Base-by-base conservation (phyloP, 176 grass and related monocot genomes). In the Stipa capillata region DNA sequence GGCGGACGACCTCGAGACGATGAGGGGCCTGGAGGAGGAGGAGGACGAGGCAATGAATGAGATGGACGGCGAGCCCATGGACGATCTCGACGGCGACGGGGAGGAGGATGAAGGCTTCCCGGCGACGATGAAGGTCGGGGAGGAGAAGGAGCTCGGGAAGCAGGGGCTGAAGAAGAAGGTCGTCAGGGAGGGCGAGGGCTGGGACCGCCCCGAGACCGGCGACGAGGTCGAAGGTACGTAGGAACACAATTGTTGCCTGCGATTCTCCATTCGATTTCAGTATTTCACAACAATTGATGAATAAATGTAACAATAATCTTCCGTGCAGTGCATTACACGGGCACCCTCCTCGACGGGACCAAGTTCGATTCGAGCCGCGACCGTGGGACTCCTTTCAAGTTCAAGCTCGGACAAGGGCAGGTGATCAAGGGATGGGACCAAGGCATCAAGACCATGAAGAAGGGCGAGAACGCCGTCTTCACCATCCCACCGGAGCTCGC, bases 351-450 rank as follows among this genome's bases (percentile, higher is more conserved):
- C 23, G 94, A 97, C 28, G 94, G 89, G 2, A 94, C 89, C 6
- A 97, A 97, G 71, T 94, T 97, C 15, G 94, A 97, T 33, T 97
- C 94, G 0, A 97, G 94, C 80, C 88, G 94, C n/a, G 94, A 97
- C 82, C 84, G 94, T 0, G 89, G 76, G 41, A 84, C 84, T n/a
- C 89, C 91, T 13, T 97, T 97, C 89, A 97, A 88, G 54, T 97
- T 97, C 85, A 94, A 89, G 79, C 89, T 97, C 49, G 94, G 89
- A 0, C 94, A 94, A 84, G 94, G 92, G 0, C 68, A 98, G 86
- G 96, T 98, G 25, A 98, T 98, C 37, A 94, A 94, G 74, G 96
- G 96, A 73, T 98, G 92, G 92, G 96, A 98, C 79, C 70, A 81
- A 78, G 96, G 92, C 11, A 98, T 98, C 69, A 93, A 89, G 66